phyloP scores from a whole-genome alignment of 768 basidiomycete genomes.

The Baorangia bicolor region DNA sequence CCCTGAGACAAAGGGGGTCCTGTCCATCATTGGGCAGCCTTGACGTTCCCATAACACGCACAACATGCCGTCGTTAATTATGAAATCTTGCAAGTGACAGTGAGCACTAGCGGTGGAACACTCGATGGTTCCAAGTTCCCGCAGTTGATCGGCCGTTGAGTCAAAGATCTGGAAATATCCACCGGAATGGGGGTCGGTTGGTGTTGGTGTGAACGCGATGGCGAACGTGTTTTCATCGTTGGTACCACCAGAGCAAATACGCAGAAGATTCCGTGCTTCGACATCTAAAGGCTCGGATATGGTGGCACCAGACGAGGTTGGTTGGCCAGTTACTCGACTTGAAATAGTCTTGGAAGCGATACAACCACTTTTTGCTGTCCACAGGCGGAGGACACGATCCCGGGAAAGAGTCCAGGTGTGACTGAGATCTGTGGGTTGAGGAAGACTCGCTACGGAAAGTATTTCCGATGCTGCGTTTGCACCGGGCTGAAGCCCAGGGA shows the following conservation, averaged over 20 bases:
- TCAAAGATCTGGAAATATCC: slow-evolving; percentile 77
- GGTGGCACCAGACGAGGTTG: slow-evolving; percentile 30
- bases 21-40: slow-evolving; percentile 70
- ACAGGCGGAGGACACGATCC: slow-evolving; percentile 80
- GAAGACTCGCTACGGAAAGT: slow-evolving; percentile 68
- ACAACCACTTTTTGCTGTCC: slow-evolving; percentile 77
- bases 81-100: slow-evolving; percentile 78
- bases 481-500: slow-evolving; percentile 51
- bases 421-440: slow-evolving; percentile 72
- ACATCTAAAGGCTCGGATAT: slow-evolving; percentile 54
- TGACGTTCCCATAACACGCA: slow-evolving; percentile 81
- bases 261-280: slow-evolving; percentile 63
- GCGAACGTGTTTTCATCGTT: slow-evolving; percentile 57
- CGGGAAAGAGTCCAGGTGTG: slow-evolving; percentile 85
- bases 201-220: slow-evolving; percentile 71
- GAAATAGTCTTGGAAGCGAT: slow-evolving; percentile 61
- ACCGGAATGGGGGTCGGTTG: slow-evolving; percentile 60
- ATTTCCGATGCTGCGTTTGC: slow-evolving; percentile 55
- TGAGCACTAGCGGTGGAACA: slow-evolving; percentile 60
- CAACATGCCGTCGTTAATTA: slow-evolving; percentile 50
- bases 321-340: slow-evolving; percentile 31
- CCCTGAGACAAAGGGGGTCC: slow-evolving; percentile 45
- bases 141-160: slow-evolving; percentile 55
- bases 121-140: slow-evolving; percentile 56
- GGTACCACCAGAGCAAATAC: slow-evolving; percentile 50